Percentiles rank a stretch among this genome's conserved stretches.
phyloP scores from a whole-genome alignment of 257 asterid genomes.

The Verbascum thapsus region DNA sequence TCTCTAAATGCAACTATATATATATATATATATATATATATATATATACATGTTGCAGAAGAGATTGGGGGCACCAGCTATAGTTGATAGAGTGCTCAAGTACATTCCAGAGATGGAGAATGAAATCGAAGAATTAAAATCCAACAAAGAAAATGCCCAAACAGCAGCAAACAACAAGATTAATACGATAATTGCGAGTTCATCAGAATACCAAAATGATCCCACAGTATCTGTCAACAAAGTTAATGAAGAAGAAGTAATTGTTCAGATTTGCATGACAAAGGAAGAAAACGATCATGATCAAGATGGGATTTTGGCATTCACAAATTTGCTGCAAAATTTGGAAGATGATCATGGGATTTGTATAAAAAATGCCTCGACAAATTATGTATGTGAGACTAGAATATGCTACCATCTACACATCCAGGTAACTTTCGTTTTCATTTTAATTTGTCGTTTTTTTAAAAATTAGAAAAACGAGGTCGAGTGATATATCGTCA shows the following conservation, averaged over 20 bases:
- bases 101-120: conserved; percentile 49
- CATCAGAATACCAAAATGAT: background rate
- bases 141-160: conserved; percentile 29
- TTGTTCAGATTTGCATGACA: conserved; percentile 39
- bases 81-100: conserved; percentile 41
- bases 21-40: no score
- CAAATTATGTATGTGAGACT: conserved; percentile 26
- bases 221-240: conserved; percentile 27
- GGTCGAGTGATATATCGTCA: no score
- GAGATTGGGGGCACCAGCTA: conserved; percentile 51
- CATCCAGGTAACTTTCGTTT: conserved; percentile 36
- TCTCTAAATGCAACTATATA: no score
- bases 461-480: no score
- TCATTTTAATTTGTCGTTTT: no score
- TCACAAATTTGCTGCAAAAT: conserved; percentile 30
- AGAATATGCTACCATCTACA: conserved; percentile 37
- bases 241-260: conserved; percentile 37
- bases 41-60: no score
- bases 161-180: conserved; percentile 12
- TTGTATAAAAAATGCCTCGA: conserved; percentile 34
- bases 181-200: background rate
- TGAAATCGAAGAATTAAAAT: conserved; percentile 30
- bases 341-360: conserved; percentile 41
- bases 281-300: background rate
- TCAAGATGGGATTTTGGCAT: background rate